Evolutionary conservation across 108 stramenopile genomes (phyloP).

Genomic region (Cyclotella cryptica): DNA sequence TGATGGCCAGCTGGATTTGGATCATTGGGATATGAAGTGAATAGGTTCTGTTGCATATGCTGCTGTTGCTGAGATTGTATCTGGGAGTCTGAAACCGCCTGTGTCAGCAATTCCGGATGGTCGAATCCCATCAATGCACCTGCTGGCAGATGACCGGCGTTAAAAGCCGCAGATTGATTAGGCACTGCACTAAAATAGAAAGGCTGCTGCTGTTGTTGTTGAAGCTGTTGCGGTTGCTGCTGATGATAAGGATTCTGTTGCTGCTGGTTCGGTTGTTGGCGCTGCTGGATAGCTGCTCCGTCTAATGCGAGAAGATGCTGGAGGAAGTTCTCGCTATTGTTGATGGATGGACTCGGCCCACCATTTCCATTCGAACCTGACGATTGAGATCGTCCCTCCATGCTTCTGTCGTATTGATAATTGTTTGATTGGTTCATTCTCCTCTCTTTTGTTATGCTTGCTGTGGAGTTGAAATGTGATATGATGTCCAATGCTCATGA

Average conservation of each 20-base stretch:
- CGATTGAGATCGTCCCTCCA: neutral
- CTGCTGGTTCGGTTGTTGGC: conserved; percentile 10
- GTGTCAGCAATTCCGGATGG: conserved; percentile 5
- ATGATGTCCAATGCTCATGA: neutral
- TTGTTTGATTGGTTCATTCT: neutral
- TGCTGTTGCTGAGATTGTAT: conserved; percentile 24
- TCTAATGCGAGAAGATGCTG: conserved; percentile 7
- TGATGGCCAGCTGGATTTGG: neutral
- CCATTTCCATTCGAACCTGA: neutral
- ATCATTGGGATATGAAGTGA: conserved; percentile 1
- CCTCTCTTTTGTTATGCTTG: neutral
- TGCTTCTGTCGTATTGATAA: neutral
- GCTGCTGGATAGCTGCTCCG: conserved; percentile 22
- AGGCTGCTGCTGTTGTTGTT: neutral
- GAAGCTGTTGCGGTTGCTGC: neutral
- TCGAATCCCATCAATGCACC: conserved; percentile 8
- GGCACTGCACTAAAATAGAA: neutral
- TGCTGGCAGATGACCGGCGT: conserved; percentile 2
- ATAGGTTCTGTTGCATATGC: conserved; percentile 22
- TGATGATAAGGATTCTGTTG: neutral
- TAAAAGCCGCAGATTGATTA: conserved; percentile 3
- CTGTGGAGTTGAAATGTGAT: neutral
- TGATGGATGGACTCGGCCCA: neutral
- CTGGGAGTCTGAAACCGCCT: conserved; percentile 8
- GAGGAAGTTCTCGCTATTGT: neutral